phyloP scores from a whole-genome alignment of 768 basidiomycete species.

The Amanita pseudoporphyria region DNA sequence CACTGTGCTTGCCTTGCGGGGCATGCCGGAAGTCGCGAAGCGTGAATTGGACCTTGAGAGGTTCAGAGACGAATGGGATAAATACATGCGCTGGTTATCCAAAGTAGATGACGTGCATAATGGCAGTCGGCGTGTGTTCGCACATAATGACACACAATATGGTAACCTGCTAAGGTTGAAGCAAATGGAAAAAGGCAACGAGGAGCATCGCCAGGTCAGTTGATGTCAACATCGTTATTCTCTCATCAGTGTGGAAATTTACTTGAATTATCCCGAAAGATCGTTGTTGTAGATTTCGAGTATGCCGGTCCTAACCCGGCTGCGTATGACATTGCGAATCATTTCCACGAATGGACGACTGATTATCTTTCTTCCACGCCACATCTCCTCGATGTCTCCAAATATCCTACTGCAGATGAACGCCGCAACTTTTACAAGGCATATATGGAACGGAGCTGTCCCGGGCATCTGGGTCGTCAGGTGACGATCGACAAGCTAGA shows the following conservation, averaged over 20 bases:
- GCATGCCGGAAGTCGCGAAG: constrained; percentile 34
- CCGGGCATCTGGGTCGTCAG: constrained; percentile 18
- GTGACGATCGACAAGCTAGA: constrained; percentile 45
- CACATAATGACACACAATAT: constrained; percentile 95
- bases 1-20: constrained; percentile 60
- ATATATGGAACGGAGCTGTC: constrained; percentile 54
- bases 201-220: constrained; percentile 71
- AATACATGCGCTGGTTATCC: constrained; percentile 64
- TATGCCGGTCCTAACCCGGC: constrained; percentile 91
- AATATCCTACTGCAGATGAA: constrained; percentile 66
- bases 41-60: constrained; percentile 51
- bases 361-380: constrained; percentile 72
- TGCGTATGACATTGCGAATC: constrained; percentile 93
- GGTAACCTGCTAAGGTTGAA: constrained; percentile 82
- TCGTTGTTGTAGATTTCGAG: constrained; percentile 97
- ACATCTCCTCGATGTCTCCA: constrained; percentile 49
- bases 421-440: constrained; percentile 79
- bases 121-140: constrained; percentile 61
- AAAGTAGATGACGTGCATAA: constrained; percentile 47
- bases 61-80: constrained; percentile 56
- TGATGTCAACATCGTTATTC: background rate
- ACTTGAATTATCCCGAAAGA: constrained; percentile 28
- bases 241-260: background rate
- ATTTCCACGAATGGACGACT: constrained; percentile 96
- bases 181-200: constrained; percentile 39